Base-by-base conservation (phyloP, 192 early-diverging fungal species). In the Coemansia sp. region DNA sequence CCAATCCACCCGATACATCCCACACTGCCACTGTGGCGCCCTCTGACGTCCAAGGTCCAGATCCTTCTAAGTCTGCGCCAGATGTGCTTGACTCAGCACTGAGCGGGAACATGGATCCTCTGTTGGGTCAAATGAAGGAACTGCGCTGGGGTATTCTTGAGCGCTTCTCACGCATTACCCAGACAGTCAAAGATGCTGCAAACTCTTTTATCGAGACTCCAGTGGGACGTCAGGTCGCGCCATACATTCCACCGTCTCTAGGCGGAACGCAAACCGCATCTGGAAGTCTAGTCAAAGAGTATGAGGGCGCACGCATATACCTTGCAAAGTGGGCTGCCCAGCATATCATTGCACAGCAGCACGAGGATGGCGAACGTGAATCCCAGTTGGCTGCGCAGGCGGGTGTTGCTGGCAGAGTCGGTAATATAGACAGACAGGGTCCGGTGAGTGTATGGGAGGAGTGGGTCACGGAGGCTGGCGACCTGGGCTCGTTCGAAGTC, bases 281-380 rank as follows among this genome's bases (percentile, higher is more conserved):
- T 41, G 83, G 82, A 23, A 76, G 71, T 41, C 72, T 86, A 1
- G 87, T 88, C 31, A 87, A 88, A n/a, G 91, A 93, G 56, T 93
- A 90, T 61, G 91, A 93, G 61, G 83, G 87, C 58, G 89, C 88
- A 0, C 83, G 91, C 8, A 80, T 93, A 8, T 93, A 88, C 59
- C 71, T 91, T 24, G 91, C 91, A 7, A 89, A 88, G 57, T 93
- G 89, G 90, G 92, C 89, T 14, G 87, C 88, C 6, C 79, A 77
- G 64, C 69, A 82, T 47, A 82, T 82, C 1, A 82, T 76, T 49
- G 57, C 69, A 34, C 73, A 82, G 68, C 79, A 82, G 51, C 70
- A 82, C n/a, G 79, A 82, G 44, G 79, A 76, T 22, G 73, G 73
- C 21, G 61, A 82, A 27, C 67, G 65, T 55, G 74, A 84, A 52